Evolutionary conservation across 163 green algal species (phyloP), one percentile per base, ranked within the genome.

Genomic region (Chlorella variabilis): DNA sequence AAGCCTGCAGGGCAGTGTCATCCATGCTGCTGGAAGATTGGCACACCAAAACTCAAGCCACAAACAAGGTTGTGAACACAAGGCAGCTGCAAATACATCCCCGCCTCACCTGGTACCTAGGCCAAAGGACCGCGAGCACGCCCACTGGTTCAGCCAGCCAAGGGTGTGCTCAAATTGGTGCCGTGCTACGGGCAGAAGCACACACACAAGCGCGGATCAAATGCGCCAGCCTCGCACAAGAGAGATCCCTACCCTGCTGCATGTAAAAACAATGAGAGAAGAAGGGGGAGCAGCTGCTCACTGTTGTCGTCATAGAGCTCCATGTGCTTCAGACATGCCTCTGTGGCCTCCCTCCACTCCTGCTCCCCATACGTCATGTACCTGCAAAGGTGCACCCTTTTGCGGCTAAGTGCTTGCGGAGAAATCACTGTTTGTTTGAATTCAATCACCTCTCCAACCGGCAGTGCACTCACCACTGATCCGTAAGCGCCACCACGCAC

Each of bases 401-500:
- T n/a, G n/a, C n/a, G n/a, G n/a, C n/a, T n/a, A n/a, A n/a, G n/a
- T n/a, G n/a, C n/a, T n/a, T n/a, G n/a, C n/a, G n/a, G n/a, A n/a
- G n/a, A n/a, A n/a, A n/a, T n/a, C n/a, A n/a, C n/a, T n/a, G n/a
- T n/a, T n/a, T n/a, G n/a, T n/a, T n/a, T n/a, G n/a, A n/a, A n/a
- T n/a, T n/a, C n/a, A n/a, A n/a, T n/a, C n/a, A n/a, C n/a, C n/a
- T n/a, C n/a, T n/a, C n/a, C n/a, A n/a, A n/a, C n/a, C n/a, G n/a
- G n/a, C n/a, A n/a, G n/a, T n/a, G n/a, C n/a, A n/a, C 83, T 87
- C 95, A 97, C 95, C 96, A 98, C 83, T 99, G 97, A 87, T 99
- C 97, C 1, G 97, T 99, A 2, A 99, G 92, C n/a, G 97, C 97
- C 42, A 99, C 97, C 38, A 99, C 93, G 84, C 97, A 99, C 75